Percentiles rank a stretch among this genome's conserved stretches.
Conservation (phyloP, 192 early-diverging fungal species). For the Coemansia sp. region DNA sequence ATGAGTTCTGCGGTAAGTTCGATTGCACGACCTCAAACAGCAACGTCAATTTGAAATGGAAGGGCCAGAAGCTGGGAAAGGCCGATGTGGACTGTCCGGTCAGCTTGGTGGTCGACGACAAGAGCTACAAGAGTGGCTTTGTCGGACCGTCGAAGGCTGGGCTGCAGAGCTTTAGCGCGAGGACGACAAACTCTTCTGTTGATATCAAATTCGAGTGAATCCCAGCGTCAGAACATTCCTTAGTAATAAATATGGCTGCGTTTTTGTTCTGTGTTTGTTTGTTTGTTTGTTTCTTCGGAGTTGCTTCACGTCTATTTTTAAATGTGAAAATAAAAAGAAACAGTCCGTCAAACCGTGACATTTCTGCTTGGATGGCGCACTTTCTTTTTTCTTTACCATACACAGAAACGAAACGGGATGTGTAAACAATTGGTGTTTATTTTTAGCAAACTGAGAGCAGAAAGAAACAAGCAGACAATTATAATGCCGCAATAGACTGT, state of each 20-base stretch:
- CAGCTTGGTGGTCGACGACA: conserved; percentile 1
- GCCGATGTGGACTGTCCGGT: background rate
- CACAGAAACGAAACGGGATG: background rate
- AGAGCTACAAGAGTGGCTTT: conserved; percentile 1
- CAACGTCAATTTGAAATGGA: conserved; percentile 9
- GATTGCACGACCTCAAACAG: conserved; percentile 20
- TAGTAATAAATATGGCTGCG: background rate
- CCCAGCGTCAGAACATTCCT: background rate
- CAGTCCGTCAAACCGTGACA: too few species aligned
- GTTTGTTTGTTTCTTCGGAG: background rate
- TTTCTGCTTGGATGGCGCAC: too few species aligned
- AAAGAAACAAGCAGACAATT: background rate
- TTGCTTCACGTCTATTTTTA: background rate
- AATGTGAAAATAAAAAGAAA: too few species aligned
- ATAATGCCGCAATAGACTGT: too few species aligned
- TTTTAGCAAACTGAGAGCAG: background rate
- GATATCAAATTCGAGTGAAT: background rate
- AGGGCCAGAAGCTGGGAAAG: background rate
- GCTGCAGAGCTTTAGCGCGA: conserved; percentile 3
- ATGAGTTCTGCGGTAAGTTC: conserved; percentile 18
- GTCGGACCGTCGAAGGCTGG: background rate
- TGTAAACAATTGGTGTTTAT: background rate
- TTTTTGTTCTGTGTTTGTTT: background rate
- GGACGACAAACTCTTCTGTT: conserved; percentile 4
- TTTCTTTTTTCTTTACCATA: background rate